Base-by-base conservation (phyloP, 2,329 filamentous ascomycete species). In the Podosphaera aphanis region DNA sequence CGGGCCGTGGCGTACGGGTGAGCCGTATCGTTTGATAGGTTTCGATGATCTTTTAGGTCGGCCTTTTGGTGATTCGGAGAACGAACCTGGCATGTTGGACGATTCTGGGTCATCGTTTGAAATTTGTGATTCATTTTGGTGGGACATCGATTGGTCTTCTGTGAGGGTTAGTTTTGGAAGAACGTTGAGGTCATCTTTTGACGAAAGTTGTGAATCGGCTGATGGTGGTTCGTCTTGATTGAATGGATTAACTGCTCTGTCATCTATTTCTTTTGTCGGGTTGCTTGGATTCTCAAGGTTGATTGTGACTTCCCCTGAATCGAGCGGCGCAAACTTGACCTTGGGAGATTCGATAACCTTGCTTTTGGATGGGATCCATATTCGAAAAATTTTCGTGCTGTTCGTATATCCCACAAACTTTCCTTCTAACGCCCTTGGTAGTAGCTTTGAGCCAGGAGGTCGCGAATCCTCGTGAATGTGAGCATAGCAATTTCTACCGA, bases 21-120 rank as follows among this genome's bases (percentile, higher is more conserved):
- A 43, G n/a, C 27, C 27, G n/a, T 44, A 44, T 10, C 42, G 42
- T 23, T 44, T 21, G 21, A 44, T 36, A 3, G 29, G 42, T 27
- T 36, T 36, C 2, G 42, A 21, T 21, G 21, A 2, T 11, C 42
- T 36, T 36, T 44, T 36, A 2, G 29, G 42, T 36, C 29, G 27
- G 18, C 40, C 40, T 42, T 42, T 18, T 21, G 21, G 29, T 6
- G 42, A 29, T 36, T 44, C 19, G 25, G 36, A n/a, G 25, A 44
- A 44, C 23, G 5, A 16, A 23, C 15, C 42, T 36, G 15, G 29
- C 27, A 27, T 44, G 13, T 35, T 2, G 4, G 42, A 44, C 23
- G 21, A 15, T 8, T 44, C 29, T 44, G 10, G 15, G 2, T 5
- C 16, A n/a, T 29, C 1, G 29, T 29, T 27, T 29, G 19, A 29